Evolutionary conservation across 148 eudicot species (phyloP), one percentile per base, ranked within the genome.

Genomic region (Salicornia ramosissima): DNA sequence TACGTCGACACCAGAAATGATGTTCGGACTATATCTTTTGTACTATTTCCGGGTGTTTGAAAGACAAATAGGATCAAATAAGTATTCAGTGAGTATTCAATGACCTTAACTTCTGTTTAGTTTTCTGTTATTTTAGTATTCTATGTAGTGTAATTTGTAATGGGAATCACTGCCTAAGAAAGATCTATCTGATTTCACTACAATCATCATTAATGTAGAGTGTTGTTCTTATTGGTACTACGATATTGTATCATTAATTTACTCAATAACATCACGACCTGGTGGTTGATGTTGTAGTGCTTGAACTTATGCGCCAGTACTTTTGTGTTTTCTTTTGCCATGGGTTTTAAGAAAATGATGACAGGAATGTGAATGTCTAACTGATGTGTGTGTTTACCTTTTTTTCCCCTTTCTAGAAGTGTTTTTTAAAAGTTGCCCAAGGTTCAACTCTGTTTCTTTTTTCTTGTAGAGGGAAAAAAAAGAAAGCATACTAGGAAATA

Each of bases 31-130:
- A 24, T 93, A 90, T 84, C 77, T 93, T 66, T 78, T 93, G 69
- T 93, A 90, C 81, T 93, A 93, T 81, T 93, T 93, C 61, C 94
- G 98, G 40, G 88, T 93, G 60, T 93, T 93, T 74, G 98, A 93
- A 83, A 88, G 98, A 77, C 98, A 93, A 74, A 93, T 93, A 65
- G 96, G 98, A 68, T 93, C 98, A 11, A 93, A 90, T 65, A 93
- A 93, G 77, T 88, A 88, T 73, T 85, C 95, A 30, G 98, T 93
- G 75, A 90, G 96, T 82, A 10, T 53, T 61, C 47, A 33, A 49
- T 15, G 10, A 36, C 24, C 14, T 30, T 65, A 34, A 54, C 22
- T 64, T 18, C 24, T 45, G 4, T 63, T 24, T 24, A 56, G 5
- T n/a, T 60, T 46, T 71, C 65, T 42, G 34, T 58, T 59, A 26